A percentile compares a stretch with the other conserved stretches of the same genome.
Evolutionary conservation across 2,329 filamentous ascomycete genomes (phyloP).

Genomic region (Fusarium sulawesiense): DNA sequence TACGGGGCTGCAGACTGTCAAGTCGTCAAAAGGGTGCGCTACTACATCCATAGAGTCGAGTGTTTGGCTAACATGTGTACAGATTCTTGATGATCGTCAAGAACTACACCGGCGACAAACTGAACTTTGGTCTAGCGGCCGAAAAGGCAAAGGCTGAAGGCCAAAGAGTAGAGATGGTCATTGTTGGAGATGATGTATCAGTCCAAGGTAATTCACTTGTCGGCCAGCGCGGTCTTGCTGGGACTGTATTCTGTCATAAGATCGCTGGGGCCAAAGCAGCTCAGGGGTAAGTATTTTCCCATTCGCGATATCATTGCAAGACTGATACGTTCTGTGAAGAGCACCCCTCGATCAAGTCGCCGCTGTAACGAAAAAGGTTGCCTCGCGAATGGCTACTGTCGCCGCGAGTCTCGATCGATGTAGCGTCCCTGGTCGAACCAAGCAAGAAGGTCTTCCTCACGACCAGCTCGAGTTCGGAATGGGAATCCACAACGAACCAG

Average conservation of each 20-base stretch:
- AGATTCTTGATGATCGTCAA: neutral
- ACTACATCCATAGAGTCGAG: neutral
- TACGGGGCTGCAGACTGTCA: neutral
- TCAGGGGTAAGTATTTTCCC: neutral
- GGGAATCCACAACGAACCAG: slow-evolving; percentile 75
- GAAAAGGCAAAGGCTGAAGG: slow-evolving; percentile 63
- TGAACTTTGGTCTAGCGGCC: slow-evolving; percentile 58
- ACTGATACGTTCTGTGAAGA: no score
- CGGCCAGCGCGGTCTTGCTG: neutral
- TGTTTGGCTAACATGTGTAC: neutral
- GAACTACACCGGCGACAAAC: slow-evolving; percentile 69
- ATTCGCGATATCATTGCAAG: no score
- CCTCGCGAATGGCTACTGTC: neutral
- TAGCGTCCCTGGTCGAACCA: slow-evolving; percentile 66
- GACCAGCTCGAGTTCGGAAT: slow-evolving; percentile 71
- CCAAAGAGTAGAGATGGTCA: neutral
- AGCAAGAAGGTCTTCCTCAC: slow-evolving; percentile 57
- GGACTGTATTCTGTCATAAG: neutral
- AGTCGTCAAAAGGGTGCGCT: neutral
- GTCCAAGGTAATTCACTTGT: neutral
- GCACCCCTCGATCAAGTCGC: slow-evolving; percentile 62
- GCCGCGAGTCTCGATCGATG: slow-evolving; percentile 67
- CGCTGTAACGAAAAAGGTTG: fast-evolving
- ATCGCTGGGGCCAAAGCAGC: neutral
- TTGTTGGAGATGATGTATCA: neutral